phyloP scores from a whole-genome alignment of 495 filamentous ascomycete genomes.

The Aspergillus kassunensis region DNA sequence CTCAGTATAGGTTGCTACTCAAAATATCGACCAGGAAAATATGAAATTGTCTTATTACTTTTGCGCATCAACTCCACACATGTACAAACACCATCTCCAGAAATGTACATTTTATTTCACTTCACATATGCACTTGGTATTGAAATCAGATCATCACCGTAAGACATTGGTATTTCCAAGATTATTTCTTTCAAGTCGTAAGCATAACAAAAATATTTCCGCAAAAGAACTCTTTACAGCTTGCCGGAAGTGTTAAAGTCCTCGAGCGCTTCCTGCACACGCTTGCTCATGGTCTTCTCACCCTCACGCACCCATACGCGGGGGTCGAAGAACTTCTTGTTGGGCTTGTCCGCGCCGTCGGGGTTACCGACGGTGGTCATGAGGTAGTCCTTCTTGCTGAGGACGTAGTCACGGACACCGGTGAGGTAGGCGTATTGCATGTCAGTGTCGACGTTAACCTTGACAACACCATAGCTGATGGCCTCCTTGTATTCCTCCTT shows the following conservation, averaged over 20 bases:
- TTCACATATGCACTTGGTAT: no score
- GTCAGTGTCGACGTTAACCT: conserved; percentile 87
- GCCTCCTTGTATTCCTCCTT: conserved; percentile 86
- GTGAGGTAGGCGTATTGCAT: conserved; percentile 71
- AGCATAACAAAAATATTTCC: conserved; percentile 4
- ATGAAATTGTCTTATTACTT: no score
- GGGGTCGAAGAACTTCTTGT: conserved; percentile 98
- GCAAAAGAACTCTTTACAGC: conserved; percentile 54
- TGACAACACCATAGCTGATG: conserved; percentile 91
- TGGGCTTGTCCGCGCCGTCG: conserved; percentile 91
- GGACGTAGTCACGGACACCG: conserved; percentile 89
- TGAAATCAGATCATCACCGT: no score
- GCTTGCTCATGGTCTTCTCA: conserved; percentile 90
- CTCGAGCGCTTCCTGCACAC: conserved; percentile 73
- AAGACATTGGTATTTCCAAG: no score
- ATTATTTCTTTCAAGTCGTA: no score
- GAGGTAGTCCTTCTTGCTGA: conserved; percentile 94
- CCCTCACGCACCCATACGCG: conserved; percentile 77
- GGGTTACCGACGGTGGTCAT: conserved; percentile 85
- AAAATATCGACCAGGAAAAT: no score
- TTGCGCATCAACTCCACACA: no score
- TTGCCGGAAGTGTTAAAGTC: conserved; percentile 90
- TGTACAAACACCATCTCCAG: no score
- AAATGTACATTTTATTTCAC: no score
- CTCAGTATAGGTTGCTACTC: no score